phyloP scores from a whole-genome alignment of 1,139 yeast species.

The Magnusiomyces suaveolens region DNA sequence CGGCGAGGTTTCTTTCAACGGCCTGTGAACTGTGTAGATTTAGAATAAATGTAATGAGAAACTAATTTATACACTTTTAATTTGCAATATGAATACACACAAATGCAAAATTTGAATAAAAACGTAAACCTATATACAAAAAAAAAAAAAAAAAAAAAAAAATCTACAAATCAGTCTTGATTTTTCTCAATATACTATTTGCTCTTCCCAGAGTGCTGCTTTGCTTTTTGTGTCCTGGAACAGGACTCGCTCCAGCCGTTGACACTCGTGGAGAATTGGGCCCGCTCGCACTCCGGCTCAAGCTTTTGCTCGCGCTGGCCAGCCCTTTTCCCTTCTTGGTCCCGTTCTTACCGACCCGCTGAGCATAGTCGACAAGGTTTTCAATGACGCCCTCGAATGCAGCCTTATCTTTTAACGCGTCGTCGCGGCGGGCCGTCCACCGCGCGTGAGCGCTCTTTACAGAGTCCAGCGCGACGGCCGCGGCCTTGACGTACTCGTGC shows the following conservation, averaged over 20 bases:
- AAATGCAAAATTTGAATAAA: no score
- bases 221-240: not conserved
- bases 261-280: not conserved
- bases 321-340: slow-evolving; percentile 10
- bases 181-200: not conserved
- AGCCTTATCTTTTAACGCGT: slow-evolving; percentile 44
- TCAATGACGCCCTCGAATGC: slow-evolving; percentile 65
- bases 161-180: slow-evolving; percentile 5
- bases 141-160: no score
- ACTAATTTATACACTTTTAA: not conserved
- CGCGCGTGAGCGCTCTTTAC: slow-evolving; percentile 37
- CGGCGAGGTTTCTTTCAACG: slow-evolving; percentile 16
- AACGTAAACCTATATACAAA: no score
- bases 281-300: not conserved
- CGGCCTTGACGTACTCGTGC: slow-evolving; percentile 21
- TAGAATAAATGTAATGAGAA: no score
- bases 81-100: no score
- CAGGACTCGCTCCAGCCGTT: not conserved
- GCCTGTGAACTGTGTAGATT: not conserved
- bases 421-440: slow-evolving; percentile 42
- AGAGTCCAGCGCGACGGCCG: slow-evolving; percentile 24
- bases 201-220: slow-evolving; percentile 10
- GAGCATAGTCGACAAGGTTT: slow-evolving; percentile 61
- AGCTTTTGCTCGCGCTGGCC: no score
- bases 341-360: slow-evolving; percentile 25